Evolutionary conservation across 176 grass and related monocot genomes (phyloP).

Genomic region (Aechmea fasciata): DNA sequence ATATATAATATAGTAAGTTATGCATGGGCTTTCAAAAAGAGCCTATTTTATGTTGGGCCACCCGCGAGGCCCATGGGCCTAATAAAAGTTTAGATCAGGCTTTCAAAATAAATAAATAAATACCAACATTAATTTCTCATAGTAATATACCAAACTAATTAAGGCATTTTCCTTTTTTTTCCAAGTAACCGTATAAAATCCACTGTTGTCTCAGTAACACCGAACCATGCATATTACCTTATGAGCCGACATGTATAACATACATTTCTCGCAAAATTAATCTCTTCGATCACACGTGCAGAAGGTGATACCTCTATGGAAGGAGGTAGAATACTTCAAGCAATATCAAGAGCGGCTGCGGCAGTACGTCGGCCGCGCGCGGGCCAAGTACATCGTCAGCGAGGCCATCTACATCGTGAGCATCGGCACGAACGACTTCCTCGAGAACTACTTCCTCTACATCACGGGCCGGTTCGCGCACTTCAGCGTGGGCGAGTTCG

Average conservation of each 20-base stretch:
- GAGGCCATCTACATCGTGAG: conserved; percentile 70
- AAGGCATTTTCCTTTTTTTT: too few species aligned
- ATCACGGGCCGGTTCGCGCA: conserved; percentile 44
- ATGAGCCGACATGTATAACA: neutral
- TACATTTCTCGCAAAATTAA: neutral
- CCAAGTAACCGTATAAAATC: too few species aligned
- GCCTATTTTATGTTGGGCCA: too few species aligned
- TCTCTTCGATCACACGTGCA: conserved; percentile 12
- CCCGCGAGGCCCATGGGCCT: too few species aligned
- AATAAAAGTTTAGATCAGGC: too few species aligned
- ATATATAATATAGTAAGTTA: too few species aligned
- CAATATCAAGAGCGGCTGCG: conserved; percentile 51
- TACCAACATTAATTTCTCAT: too few species aligned
- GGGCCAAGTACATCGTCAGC: conserved; percentile 32
- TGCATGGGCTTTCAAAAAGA: too few species aligned
- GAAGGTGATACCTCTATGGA: conserved; percentile 65
- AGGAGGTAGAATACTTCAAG: conserved; percentile 77
- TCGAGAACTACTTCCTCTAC: conserved; percentile 72
- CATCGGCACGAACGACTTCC: conserved; percentile 87
- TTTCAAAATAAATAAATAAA: too few species aligned
- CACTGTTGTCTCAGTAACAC: too few species aligned
- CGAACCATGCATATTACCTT: neutral
- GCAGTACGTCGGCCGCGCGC: conserved; percentile 9
- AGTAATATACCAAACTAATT: too few species aligned
- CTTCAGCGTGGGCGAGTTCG: conserved; percentile 45